phyloP scores from a whole-genome alignment of 2,329 filamentous ascomycete genomes.

The Colletotrichum truncatum region DNA sequence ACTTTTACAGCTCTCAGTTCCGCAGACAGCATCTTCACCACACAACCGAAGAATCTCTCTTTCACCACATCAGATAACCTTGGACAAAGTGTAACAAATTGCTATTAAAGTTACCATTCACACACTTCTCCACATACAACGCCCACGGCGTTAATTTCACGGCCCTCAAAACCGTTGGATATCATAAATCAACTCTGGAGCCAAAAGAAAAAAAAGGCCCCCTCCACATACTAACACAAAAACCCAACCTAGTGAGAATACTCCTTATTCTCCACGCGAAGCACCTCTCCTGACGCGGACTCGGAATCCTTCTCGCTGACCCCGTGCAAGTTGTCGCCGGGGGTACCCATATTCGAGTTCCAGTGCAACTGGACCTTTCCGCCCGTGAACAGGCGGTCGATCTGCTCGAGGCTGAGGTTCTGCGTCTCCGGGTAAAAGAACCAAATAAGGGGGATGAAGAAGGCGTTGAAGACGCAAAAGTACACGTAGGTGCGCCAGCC shows the following conservation, averaged over 20 bases:
- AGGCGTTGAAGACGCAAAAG: constrained; percentile 47
- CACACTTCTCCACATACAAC: too few species aligned
- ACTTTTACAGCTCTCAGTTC: too few species aligned
- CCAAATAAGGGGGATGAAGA: constrained; percentile 53
- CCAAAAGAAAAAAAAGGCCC: background rate
- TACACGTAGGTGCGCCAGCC: constrained; percentile 49
- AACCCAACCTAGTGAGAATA: background rate
- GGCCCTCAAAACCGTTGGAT: constrained; percentile 1
- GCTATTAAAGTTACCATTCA: too few species aligned
- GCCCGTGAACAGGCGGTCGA: constrained; percentile 50
- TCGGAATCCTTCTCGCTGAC: constrained; percentile 24
- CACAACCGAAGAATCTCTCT: too few species aligned
- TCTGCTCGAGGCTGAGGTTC: constrained; percentile 57
- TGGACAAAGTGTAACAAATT: too few species aligned
- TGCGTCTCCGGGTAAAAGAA: constrained; percentile 60
- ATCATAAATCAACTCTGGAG: background rate
- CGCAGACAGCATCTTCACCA: too few species aligned
- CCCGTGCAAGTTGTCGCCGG: constrained; percentile 34
- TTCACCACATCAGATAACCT: too few species aligned
- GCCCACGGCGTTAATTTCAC: background rate
- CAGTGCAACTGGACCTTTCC: constrained; percentile 41
- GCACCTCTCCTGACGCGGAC: constrained; percentile 14
- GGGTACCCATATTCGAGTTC: constrained; percentile 42
- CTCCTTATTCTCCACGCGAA: constrained; percentile 27
- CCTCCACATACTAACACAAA: too few species aligned